Evolutionary conservation across 2,329 filamentous ascomycete genomes (phyloP).

Genomic region (Nemania sp.): DNA sequence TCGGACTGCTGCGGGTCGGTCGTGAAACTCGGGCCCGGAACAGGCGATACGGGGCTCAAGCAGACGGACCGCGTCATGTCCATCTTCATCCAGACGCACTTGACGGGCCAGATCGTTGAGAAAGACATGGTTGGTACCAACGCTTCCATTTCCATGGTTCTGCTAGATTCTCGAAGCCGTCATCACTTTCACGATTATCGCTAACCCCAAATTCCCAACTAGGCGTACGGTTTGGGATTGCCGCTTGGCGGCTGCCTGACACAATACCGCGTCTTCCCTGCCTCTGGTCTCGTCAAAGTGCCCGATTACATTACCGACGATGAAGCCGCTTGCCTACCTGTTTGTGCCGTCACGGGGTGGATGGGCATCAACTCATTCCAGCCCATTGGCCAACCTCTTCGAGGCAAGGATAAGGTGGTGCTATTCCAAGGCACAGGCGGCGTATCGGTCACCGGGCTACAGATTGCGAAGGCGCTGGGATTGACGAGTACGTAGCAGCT

Average conservation of each 20-base stretch:
- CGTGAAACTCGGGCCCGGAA: conserved; percentile 52
- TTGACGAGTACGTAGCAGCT: conserved; percentile 46
- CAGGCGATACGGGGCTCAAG: conserved; percentile 49
- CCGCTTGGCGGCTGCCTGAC: conserved; percentile 62
- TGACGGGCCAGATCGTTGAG: conserved; percentile 62
- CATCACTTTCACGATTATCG: too few species aligned
- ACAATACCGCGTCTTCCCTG: conserved; percentile 63
- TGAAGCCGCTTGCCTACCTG: conserved; percentile 64
- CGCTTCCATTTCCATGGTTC: too few species aligned
- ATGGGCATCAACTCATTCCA: conserved; percentile 66
- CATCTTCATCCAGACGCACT: conserved; percentile 63
- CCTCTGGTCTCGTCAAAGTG: conserved; percentile 57
- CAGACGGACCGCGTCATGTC: conserved; percentile 68
- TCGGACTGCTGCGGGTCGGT: conserved; percentile 73
- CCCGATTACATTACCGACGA: conserved; percentile 62
- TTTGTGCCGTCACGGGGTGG: conserved; percentile 67
- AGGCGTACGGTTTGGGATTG: conserved; percentile 60
- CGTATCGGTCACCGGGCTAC: conserved; percentile 55
- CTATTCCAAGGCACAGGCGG: conserved; percentile 61
- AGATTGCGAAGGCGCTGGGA: conserved; percentile 58
- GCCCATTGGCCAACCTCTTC: conserved; percentile 53
- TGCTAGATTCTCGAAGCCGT: too few species aligned
- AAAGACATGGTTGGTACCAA: conserved; percentile 49
- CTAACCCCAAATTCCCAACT: neutral
- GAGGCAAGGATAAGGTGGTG: conserved; percentile 51